Evolutionary conservation across 305 asterid species (phyloP), one percentile per base, ranked within the genome.

Genomic region (Fraxinus angustifolia): DNA sequence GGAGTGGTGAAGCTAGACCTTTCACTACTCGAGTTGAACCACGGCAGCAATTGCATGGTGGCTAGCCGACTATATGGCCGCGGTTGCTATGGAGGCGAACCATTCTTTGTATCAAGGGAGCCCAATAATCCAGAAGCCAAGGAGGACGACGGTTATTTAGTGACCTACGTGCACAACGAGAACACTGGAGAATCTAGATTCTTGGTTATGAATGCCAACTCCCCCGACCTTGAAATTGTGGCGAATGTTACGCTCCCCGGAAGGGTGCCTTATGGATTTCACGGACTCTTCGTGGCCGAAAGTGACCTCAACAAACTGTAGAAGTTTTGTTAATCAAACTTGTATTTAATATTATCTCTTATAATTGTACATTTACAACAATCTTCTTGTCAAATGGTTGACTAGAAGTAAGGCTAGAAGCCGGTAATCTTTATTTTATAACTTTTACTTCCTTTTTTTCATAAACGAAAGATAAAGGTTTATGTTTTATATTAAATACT

Each of bases 131-230:
- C 75, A 23, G 79, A 42, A 14, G 82, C 58, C 0, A 86, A 75
- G 16, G 89, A 88, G 84, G 91, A 86, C 0, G 89, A 88, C n/a
- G 88, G 89, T 1, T 86, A 84, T 21, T 67, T 86, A 17, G 33
- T 86, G 36, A 73, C 65, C 11, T 86, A 80, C 48, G 84, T 81
- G 17, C 82, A 73, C 34, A 78, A 84, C 19, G 89, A 84, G 82
- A 79, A 36, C 53, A 83, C 42, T 3, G 16, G 75, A 0, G 88
- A 85, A 62, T 85, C 88, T 0, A 71, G 40, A 1, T 88, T 88
- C 75, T 30, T 88, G 82, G 91, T 89, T 6, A 89, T 88, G 91
- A 88, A 86, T 38, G 90, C 92, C 2, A 83, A 81, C 53, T 88
- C 90, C 0, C 86, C 90, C 1, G 48, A 12, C 19, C 88, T 87